Evolutionary conservation across 768 basidiomycete species (phyloP), one percentile per base, ranked within the genome.

Genomic region (Harrya chromipes): DNA sequence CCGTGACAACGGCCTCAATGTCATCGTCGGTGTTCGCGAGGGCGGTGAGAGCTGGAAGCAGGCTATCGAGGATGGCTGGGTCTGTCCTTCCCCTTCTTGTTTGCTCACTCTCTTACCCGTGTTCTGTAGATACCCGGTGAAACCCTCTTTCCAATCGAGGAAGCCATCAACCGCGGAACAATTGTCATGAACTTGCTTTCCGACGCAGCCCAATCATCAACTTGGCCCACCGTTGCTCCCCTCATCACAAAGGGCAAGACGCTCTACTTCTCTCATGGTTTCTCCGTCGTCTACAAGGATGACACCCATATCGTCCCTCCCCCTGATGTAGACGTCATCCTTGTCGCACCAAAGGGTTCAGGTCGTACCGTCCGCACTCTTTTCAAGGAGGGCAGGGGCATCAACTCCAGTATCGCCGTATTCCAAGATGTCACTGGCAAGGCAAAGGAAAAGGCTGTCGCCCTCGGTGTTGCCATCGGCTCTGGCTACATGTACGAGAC

Each of bases 101-200:
- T 35, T 40, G 17, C 9, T 6, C 9, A 4, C 38, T 23, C 4
- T 40, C 45, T 38, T 37, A 52, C 17, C 3, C 9, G 13, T 41
- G 10, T 10, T 44, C 26, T 23, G 7, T 54, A 90, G 88, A 85
- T 97, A 20, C 94, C 95, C 36, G 95, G 94, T 57, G 86, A 97
- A 80, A 97, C 90, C 51, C 85, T 99, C 61, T 99, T 99, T 80
- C 80, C 94, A 61, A 98, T 99, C 61, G 91, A 98, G 62, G 94
- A 98, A 71, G 97, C 97, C 54, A 97, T 98, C 71, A 79, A 86
- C 59, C 82, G 79, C 57, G 97, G 97, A 38, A 97, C 95, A 19
- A 94, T 98, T 80, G 90, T 99, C 83, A 99, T 99, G 97, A 98
- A 99, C 82, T 79, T 99, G 46, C 84, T 99, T 59, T 98, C 95